phyloP scores from a whole-genome alignment of 2,329 filamentous ascomycete genomes.

The Colletotrichum sublineola region DNA sequence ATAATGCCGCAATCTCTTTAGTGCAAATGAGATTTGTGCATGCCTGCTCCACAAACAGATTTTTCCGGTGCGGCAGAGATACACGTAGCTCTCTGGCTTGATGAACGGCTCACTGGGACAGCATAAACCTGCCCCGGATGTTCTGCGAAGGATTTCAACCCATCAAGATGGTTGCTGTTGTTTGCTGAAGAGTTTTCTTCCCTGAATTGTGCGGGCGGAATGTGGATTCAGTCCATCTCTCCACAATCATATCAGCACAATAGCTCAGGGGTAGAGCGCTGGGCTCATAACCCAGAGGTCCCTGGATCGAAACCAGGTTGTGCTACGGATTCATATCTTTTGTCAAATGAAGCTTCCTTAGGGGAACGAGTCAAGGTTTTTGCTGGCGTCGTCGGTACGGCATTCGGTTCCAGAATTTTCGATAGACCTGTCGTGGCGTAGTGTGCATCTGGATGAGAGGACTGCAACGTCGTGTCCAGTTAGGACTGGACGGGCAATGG shows the following conservation, averaged over 20 bases:
- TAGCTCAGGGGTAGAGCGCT: conserved; percentile 39
- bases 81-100: too few relatives aligned
- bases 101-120: too few relatives aligned
- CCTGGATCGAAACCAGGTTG: conserved; percentile 30
- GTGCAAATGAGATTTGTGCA: neutral
- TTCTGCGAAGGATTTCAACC: neutral
- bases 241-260: conserved; percentile 1
- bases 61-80: neutral
- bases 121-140: too few relatives aligned
- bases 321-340: neutral
- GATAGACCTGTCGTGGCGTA: neutral
- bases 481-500: conserved; percentile 57
- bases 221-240: neutral
- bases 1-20: too few relatives aligned
- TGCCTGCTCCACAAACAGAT: neutral
- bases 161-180: neutral
- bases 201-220: fast-evolving
- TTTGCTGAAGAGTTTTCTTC: neutral
- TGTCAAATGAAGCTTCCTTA: neutral
- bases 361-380: neutral
- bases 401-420: neutral
- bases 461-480: conserved; percentile 61
- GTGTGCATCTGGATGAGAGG: conserved; percentile 43
- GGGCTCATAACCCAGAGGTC: conserved; percentile 42
- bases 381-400: neutral